Conservation (phyloP, 768 basidiomycete species). For the Coprinellus micaceus region DNA sequence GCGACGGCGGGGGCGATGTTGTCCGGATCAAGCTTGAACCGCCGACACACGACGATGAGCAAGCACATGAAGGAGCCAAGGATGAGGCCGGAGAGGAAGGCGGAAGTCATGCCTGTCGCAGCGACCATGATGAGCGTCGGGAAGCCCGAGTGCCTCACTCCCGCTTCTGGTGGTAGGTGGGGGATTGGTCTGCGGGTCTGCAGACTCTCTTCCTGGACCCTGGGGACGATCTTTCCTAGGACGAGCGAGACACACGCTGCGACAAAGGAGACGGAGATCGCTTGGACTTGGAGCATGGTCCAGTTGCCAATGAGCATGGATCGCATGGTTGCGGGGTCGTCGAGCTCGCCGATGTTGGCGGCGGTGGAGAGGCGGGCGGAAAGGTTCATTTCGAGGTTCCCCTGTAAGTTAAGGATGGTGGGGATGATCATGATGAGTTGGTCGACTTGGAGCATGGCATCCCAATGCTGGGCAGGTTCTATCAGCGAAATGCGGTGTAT, state of each 20-base stretch:
- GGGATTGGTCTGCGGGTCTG: slow-evolving; percentile 24
- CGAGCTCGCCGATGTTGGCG: slow-evolving; percentile 90
- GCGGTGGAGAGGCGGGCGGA: slow-evolving; percentile 94
- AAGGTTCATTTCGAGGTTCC: slow-evolving; percentile 99
- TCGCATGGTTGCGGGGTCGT: slow-evolving; percentile 59
- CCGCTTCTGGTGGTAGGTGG: slow-evolving; percentile 14
- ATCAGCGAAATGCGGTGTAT: neutral
- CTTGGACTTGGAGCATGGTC: slow-evolving; percentile 88
- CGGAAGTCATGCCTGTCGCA: slow-evolving; percentile 74
- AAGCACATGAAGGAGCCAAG: slow-evolving; percentile 92
- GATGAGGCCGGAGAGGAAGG: slow-evolving; percentile 70
- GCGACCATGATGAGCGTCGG: slow-evolving; percentile 67
- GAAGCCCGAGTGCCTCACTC: slow-evolving; percentile 30
- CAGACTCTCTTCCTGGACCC: slow-evolving; percentile 16
- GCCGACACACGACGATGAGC: slow-evolving; percentile 75
- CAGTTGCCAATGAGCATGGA: slow-evolving; percentile 78
- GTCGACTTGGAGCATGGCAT: slow-evolving; percentile 84
- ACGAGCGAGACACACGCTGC: slow-evolving; percentile 77
- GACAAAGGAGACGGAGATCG: slow-evolving; percentile 81
- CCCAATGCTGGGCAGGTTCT: slow-evolving; percentile 62
- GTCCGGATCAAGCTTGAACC: slow-evolving; percentile 80
- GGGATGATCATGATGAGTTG: slow-evolving; percentile 97
- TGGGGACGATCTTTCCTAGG: slow-evolving; percentile 61
- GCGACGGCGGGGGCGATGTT: slow-evolving; percentile 96
- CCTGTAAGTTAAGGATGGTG: slow-evolving; percentile 91